Evolutionary conservation across 768 basidiomycete genomes (phyloP), one percentile per base, ranked within the genome.

Genomic region (Lentinula guzmanii): DNA sequence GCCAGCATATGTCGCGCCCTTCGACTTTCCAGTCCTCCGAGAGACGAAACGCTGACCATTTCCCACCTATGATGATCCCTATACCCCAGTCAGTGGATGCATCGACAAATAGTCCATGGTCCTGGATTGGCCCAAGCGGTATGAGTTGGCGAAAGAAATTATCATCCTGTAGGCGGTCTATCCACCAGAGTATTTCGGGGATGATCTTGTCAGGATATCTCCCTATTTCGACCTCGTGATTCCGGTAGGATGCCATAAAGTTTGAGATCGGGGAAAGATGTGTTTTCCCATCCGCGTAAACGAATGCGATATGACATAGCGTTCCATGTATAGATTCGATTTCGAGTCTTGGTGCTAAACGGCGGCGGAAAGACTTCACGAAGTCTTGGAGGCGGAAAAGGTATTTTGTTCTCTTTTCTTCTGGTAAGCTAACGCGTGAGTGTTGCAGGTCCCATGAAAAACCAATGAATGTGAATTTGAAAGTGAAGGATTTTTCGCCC

Each of bases 151-250:
- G 65, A 28, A 28, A 42, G 2, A 41, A 18, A 4, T 8, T 21
- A 65, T 48, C 10, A n/a, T 34, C 31, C 9, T 35, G 13, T 2
- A 67, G 60, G 11, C 18, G 43, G 0, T 28, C 21, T 0, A 37
- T 34, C 78, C 78, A 79, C 76, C 75, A 78, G 1, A 35, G 5
- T 0, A 78, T 55, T 43, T 74, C 72, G 24, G 24, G 64, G 35
- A 0, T 66, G 51, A 7, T 67, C 56, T 10, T 74, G 52, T 4
- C 3, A 68, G 64, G 7, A 70, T 64, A 62, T 61, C 34, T 34
- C 9, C 52, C 52, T 16, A 1, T 8, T 7, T 11, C 15, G 1
- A 13, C 61, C 1, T 59, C 18, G 35, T 67, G 63, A 9, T 58
- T 64, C 7, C 59, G 28, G 66, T 73, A 75, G 2, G 62, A 41